Evolutionary conservation across 2,329 filamentous ascomycete species (phyloP).

Genomic region (Neurospora sp.): DNA sequence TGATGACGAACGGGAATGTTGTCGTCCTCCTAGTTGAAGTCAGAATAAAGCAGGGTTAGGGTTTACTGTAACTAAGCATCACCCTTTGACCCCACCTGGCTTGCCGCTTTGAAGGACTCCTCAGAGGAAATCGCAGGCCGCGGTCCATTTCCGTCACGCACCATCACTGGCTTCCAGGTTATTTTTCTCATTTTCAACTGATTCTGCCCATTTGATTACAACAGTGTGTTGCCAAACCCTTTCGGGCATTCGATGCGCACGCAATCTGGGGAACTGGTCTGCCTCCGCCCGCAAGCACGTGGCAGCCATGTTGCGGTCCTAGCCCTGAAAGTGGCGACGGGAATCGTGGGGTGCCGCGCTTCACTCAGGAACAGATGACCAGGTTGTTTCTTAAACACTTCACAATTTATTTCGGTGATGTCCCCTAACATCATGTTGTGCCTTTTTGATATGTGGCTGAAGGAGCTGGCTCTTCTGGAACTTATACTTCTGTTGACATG

Average conservation of each 20-base stretch:
- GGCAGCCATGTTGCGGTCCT: background rate
- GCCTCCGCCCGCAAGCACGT: background rate
- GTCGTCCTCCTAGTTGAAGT: background rate
- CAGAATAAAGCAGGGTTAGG: background rate
- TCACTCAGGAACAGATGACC: background rate
- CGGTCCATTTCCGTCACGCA: background rate
- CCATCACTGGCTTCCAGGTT: background rate
- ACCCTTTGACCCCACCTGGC: background rate
- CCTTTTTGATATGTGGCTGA: background rate
- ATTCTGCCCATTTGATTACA: background rate
- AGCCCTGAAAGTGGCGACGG: background rate
- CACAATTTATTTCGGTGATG: background rate
- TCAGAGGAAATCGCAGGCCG: background rate
- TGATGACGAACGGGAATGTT: background rate
- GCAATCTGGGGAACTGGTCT: background rate
- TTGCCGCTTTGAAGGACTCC: background rate
- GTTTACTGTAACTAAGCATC: background rate
- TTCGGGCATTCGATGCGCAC: background rate
- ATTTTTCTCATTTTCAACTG: background rate
- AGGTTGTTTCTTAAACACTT: background rate
- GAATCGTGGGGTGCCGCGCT: background rate
- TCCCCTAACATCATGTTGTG: background rate
- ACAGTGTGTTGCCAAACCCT: background rate
- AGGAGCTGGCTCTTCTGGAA: background rate
- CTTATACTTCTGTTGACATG: background rate